Base-by-base conservation (phyloP, 106 monocot genomes). In the Triglochin maritima region DNA sequence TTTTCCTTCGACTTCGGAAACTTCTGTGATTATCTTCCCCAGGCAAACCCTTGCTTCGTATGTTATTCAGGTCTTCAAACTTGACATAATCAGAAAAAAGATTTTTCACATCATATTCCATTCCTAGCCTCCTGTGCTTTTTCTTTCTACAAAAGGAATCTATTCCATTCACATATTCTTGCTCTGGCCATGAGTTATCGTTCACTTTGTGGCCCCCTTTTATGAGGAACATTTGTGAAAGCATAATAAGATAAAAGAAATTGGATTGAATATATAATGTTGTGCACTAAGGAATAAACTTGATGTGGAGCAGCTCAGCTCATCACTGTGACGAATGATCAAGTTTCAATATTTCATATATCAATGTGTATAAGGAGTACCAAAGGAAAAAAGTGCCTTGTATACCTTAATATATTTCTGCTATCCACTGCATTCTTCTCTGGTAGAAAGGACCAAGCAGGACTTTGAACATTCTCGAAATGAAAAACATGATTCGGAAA, bases 271-370 rank as follows among this genome's bases (percentile, higher is more conserved):
- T 54, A 62, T 15, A 43, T 10, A 50, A 70, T 56, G n/a, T 41
- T 57, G 29, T 44, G 51, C 6, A 44, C 29, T 13, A 52, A 52
- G 11, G 7, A 8, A 11, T 52, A 52, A 57, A 89, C 85, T 83
- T 81, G 79, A 68, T 62, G 79, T 49, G 3, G 79, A 79, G 69
- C 77, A 86, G 72, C 72, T 79, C 63, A 83, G 81, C 69, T 79
- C 81, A 62, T 86, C 81, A 43, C 89, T 89, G 76, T 56, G 60
- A 50, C 11, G 5, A 15, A 63, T 59, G 4, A 47, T 13, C 4
- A 66, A 41, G 59, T 9, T 57, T 49, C 51, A 49, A 53, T 12
- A 10, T 46, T 46, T 63, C 12, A 13, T 13, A 13, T 52, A 8
- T 62, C 8, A 13, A 45, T 64, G 44, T n/a, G n/a, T 3, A 9